Base-by-base conservation (phyloP, 1,284 basidiomycete species). In the Neonothopanus nambi region DNA sequence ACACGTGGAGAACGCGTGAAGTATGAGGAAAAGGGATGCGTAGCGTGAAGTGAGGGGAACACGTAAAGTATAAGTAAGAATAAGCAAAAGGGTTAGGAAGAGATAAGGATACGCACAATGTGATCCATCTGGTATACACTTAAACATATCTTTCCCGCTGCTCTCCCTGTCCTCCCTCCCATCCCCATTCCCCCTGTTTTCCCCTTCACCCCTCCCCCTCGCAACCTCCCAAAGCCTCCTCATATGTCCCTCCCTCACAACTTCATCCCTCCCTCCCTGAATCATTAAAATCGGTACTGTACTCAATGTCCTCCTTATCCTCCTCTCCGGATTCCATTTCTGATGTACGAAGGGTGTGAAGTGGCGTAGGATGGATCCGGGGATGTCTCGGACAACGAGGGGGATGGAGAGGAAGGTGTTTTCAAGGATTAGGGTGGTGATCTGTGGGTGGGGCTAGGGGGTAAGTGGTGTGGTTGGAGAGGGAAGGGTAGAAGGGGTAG, bases 371-470 rank as follows among this genome's bases (percentile, higher is more conserved):
- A n/a, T n/a, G n/a, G n/a, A n/a, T 15, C 56, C 8, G 2, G 71
- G 69, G 55, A 63, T 62, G 41, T 47, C 59, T 41, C 60, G 60
- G 6, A 71, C 64, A 23, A 74, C 54, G 15, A 64, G 57, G 1
- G 71, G 72, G 28, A 74, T 65, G 0, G 71, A 73, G 0, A 66
- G 60, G 59, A 74, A 74, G 0, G 72, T 74, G 52, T 73, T 75
- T 50, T 75, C 72, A 24, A 75, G 35, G 6, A 75, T 71, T 21
- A 75, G 64, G 0, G 66, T 71, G 3, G 61, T 18, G 26, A 71
- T 60, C 66, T 70, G 44, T 3, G 40, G 24, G 20, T 7, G 9
- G 15, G 12, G 20, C 3, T 39, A 11, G 26, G 26, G 26, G 5
- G 26, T 28, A 5, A 28, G 26, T 28, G 26, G 26, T 5, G 26